A percentile compares a stretch with the other conserved stretches of the same genome.
Evolutionary conservation across 2,329 filamentous ascomycete genomes (phyloP).

Genomic region (Monilinia fructigena): DNA sequence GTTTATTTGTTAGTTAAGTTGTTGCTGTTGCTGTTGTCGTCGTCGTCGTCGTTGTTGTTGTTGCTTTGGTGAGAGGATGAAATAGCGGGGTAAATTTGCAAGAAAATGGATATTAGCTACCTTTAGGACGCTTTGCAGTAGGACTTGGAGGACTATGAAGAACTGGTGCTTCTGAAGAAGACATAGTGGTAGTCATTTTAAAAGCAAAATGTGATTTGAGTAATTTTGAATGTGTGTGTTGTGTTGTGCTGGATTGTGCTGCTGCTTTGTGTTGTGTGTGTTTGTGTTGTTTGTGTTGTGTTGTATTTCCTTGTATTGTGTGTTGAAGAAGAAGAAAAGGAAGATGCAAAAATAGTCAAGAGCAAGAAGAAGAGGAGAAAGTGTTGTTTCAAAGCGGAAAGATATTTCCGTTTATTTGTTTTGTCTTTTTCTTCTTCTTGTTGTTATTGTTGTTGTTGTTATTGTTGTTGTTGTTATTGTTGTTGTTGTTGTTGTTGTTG

Average conservation of each 20-base stretch:
- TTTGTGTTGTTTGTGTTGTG: background rate
- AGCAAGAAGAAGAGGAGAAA: no score
- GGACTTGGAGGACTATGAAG: slow-evolving; percentile 39
- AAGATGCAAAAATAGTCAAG: no score
- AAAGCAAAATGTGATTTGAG: background rate
- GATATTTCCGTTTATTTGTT: no score
- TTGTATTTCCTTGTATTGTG: no score
- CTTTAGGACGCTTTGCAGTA: slow-evolving; percentile 42
- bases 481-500: no score
- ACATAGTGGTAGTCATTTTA: slow-evolving; percentile 30
- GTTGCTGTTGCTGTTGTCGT: background rate
- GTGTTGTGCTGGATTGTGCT: background rate
- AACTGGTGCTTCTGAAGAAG: slow-evolving; percentile 32
- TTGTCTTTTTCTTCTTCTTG: no score
- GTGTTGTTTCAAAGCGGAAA: no score
- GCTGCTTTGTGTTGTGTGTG: background rate
- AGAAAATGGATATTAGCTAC: slow-evolving; percentile 30
- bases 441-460: no score
- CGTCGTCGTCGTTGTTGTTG: no score
- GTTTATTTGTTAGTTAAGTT: slow-evolving; percentile 16
- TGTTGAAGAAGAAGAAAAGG: no score
- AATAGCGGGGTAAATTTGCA: slow-evolving; percentile 15
- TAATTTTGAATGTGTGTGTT: background rate
- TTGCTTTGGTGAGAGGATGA: slow-evolving; percentile 1
- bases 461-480: no score